Base-by-base conservation (phyloP, 495 filamentous ascomycete species). In the Daldinia childiae region DNA sequence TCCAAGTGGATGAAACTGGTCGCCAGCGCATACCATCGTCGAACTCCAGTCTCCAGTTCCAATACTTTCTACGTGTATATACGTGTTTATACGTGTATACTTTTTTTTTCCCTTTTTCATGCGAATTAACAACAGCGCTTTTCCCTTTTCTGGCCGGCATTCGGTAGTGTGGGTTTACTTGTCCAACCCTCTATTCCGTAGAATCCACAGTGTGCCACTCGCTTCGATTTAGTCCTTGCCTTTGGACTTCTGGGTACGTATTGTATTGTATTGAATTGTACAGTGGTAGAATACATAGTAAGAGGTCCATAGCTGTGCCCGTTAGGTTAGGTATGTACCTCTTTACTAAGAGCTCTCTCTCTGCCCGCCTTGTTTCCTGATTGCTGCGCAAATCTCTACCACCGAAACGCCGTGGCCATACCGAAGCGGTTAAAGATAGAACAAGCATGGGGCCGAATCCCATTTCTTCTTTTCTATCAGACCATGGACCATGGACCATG, bases 21-120 rank as follows among this genome's bases (percentile, higher is more conserved):
- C 71, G 76, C 76, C 76, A 78, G 76, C 76, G 76, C 76, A 78
- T 76, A 73, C 68, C 62, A 74, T 58, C 54, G 57, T 62, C 62
- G 56, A 73, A 63, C 66, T 73, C 71, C 62, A 48, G 43, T 48
- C 43, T 48, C 43, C 43, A 69, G 57, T 65, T 70, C 72, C 66
- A 66, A 75, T 70, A 59, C 65, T 68, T 64, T 62, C 58, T 68
- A 63, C 64, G 34, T 36, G 34, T 50, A 50, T 48, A 19, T 52
- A 30, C 27, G 29, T 54, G 26, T 27, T 8, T 54, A 29, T 54
- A 30, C 43, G 43, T 48, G 43, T 48, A 48, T 48, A 54, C 27
- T 14, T 26, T 51, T 71, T 65, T 14, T 26, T 51, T 71, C 62
- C 68, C 64, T 57, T 62, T 68, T 64, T 34, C 58, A 50, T 62